Evolutionary conservation across 2,329 filamentous ascomycete genomes (phyloP).

Genomic region (Neonectria faginata): DNA sequence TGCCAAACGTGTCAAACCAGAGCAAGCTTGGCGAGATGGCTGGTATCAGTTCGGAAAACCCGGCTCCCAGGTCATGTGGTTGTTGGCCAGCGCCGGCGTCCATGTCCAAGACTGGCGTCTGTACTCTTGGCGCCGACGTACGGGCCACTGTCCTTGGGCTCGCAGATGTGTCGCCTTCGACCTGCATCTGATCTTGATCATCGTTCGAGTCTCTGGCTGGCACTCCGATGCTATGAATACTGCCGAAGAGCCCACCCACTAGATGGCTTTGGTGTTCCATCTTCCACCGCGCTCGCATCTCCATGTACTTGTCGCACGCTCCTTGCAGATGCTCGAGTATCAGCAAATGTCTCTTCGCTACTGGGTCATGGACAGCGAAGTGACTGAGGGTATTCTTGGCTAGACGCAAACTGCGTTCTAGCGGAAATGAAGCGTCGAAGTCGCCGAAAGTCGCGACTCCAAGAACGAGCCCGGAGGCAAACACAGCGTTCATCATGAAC

Average conservation of each 20-base stretch:
- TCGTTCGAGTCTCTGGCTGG: constrained; percentile 13
- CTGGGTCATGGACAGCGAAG: constrained; percentile 37
- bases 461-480: constrained; percentile 58
- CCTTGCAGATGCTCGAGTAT: constrained; percentile 42
- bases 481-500: constrained; percentile 59
- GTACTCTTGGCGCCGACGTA: constrained; percentile 1
- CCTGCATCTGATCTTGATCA: not conserved
- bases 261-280: constrained; percentile 42
- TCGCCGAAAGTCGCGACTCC: constrained; percentile 59
- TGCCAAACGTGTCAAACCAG: constrained; percentile 44
- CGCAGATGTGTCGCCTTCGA: constrained; percentile 3
- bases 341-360: constrained; percentile 40
- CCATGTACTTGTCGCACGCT: constrained; percentile 41
- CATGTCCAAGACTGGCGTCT: constrained; percentile 4
- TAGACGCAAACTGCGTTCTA: constrained; percentile 42
- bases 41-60: constrained; percentile 36
- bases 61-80: constrained; percentile 21
- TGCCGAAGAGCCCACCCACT: constrained; percentile 41
- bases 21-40: constrained; percentile 43
- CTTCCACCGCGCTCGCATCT: constrained; percentile 36
- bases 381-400: constrained; percentile 41
- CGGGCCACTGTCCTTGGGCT: constrained; percentile 14
- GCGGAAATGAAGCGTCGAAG: constrained; percentile 52
- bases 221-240: constrained; percentile 39
- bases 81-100: constrained; percentile 19